Evolutionary conservation across 2,329 filamentous ascomycete species (phyloP), one percentile per base, ranked within the genome.

Genomic region (Penicillium hordei): DNA sequence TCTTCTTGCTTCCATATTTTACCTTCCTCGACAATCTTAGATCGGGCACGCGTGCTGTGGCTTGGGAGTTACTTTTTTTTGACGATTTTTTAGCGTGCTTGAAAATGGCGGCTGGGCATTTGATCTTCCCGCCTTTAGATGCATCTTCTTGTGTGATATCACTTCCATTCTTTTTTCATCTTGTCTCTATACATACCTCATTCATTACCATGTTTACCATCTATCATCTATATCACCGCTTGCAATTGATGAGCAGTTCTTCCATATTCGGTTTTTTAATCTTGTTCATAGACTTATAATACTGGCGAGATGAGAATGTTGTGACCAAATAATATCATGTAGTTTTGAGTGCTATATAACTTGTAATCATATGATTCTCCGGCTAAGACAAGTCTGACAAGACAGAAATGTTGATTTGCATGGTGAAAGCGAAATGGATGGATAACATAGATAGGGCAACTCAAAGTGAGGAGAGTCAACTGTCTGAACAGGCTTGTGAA

Each of bases 101-200:
- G 49, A 48, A 51, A 52, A 57, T 48, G 55, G 40, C 40, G 48
- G 42, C 36, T 55, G 53, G 31, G 49, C 42, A 42, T 43, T 50
- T 34, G 42, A 34, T 46, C 42, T 53, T 46, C 42, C 40, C 29
- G 42, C 27, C 43, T 34, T 57, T 34, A 29, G 27, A 57, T 57
- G 43, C 49, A 53, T 57, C 38, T 58, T 55, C 33, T 44, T 55
- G 45, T 53, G 48, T 58, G 44, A 58, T 55, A 58, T 55, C 56
- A 55, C 38, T 45, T 39, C 15, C 50, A 39, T 55, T 58, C 39
- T 15, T 58, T 58, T 54, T 36, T 45, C 27, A 42, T 53, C 29
- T 52, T 57, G 55, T 57, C 21, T 48, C 43, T 36, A 57, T 53
- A 57, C 42, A 53, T 57, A 57, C 55, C 43, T 57, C 49, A 31